Evolutionary conservation across 2,329 filamentous ascomycete genomes (phyloP), one percentile per base, ranked within the genome.

Genomic region (Exophiala calicioides): DNA sequence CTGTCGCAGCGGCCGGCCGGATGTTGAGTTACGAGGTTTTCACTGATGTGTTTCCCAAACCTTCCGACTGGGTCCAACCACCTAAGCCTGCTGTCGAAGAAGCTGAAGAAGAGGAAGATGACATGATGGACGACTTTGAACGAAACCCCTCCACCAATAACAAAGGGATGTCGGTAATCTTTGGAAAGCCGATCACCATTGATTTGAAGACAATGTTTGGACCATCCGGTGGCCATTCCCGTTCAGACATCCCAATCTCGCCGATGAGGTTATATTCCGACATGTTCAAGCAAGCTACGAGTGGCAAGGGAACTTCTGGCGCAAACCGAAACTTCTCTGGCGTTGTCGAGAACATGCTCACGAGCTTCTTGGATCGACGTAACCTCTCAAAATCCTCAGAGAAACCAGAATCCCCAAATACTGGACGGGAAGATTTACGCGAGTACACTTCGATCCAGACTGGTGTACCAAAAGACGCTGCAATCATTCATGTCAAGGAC

Each of bases 401-500:
- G 8, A 50, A 50, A 30, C 48, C 46, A 24, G 47, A 49, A 12
- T 50, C 47, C 18, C 48, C 53, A 19, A 48, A 31, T 5, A 58
- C 58, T n/a, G 47, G 58, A 13, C 59, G 57, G 47, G 63, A 68
- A 39, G 66, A 69, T 33, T 21, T 55, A 3, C 71, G 75, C 8
- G 73, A 76, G 30, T 69, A 72, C 5, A 68, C 76, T 13, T 73
- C 74, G 23, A 72, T 75, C 12, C 62, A 65, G n/a, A 46, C 20
- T n/a, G 48, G 52, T 2, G 32, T 48, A 5, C 37, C 52, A 4
- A 44, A 49, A 21, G 38, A 33, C 33, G 41, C 44, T 20, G 44
- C 90, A 5, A 83, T 97, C 47, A 74, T 94, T 29, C 88, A 88
- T 58, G 71, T 95, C 9, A 81, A 86, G 62, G 88, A 97, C 63